Conservation (phyloP, 768 basidiomycete genomes). For the Exidia glandulosa region DNA sequence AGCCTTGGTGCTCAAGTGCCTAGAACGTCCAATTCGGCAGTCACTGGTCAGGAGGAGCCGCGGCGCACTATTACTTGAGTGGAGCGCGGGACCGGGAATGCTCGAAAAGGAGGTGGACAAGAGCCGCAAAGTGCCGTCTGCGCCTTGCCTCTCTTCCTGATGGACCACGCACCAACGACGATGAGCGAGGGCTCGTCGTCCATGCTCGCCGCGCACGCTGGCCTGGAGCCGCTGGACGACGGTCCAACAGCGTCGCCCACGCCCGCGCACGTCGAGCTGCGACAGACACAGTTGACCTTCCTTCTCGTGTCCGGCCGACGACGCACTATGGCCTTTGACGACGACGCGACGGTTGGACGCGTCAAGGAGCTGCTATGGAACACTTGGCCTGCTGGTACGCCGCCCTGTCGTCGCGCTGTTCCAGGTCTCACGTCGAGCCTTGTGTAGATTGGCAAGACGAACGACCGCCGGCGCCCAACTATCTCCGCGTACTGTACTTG, state of each 20-base stretch:
- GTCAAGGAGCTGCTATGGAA: conserved; percentile 81
- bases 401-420: neutral
- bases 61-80: too few species aligned
- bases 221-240: conserved; percentile 31
- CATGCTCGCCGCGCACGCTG: too few species aligned
- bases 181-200: too few species aligned
- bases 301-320: conserved; percentile 54
- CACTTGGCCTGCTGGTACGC: conserved; percentile 63
- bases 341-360: conserved; percentile 60
- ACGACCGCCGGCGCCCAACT: conserved; percentile 65
- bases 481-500: conserved; percentile 62
- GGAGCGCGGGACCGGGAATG: too few species aligned
- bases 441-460: conserved; percentile 64
- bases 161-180: too few species aligned
- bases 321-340: conserved; percentile 64
- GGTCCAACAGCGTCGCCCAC: conserved; percentile 44
- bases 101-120: too few species aligned
- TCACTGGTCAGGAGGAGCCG: too few species aligned
- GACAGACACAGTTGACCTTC: conserved; percentile 58
- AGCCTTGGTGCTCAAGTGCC: too few species aligned
- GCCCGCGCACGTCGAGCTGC: conserved; percentile 39
- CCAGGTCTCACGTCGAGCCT: neutral
- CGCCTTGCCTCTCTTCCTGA: too few species aligned
- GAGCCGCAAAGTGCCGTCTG: too few species aligned
- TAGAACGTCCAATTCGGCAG: too few species aligned